A percentile compares a stretch with the other conserved stretches of the same genome.
Evolutionary conservation across 441 rosid genomes (phyloP).

Genomic region (Geranium incanum): DNA sequence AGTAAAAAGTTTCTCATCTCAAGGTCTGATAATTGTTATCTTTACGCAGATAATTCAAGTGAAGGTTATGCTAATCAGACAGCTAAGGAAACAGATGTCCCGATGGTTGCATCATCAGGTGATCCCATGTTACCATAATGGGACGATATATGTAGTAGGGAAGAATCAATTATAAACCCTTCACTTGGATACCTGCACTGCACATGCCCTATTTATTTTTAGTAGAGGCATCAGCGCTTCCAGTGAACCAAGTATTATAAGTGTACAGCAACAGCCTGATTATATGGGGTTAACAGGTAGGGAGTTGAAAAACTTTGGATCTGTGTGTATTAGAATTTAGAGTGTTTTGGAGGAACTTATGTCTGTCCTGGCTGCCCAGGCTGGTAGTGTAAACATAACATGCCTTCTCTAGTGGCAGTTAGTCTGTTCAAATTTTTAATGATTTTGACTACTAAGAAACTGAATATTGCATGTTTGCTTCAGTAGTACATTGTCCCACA

Average conservation of each 20-base stretch:
- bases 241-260: slow-evolving; percentile 16
- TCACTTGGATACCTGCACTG: slow-evolving; percentile 14
- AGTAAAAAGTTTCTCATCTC: slow-evolving; percentile 7
- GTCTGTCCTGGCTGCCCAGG: slow-evolving; percentile 99
- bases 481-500: neutral
- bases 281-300: slow-evolving; percentile 14
- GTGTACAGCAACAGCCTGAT: slow-evolving; percentile 31
- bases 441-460: slow-evolving; percentile 20
- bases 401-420: slow-evolving; percentile 99
- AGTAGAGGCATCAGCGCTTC: slow-evolving; percentile 9
- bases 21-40: neutral
- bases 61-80: slow-evolving; percentile 39
- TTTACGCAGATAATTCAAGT: slow-evolving; percentile 51
- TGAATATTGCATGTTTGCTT: slow-evolving; percentile 24
- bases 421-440: slow-evolving; percentile 44
- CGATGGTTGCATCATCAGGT: slow-evolving; percentile 58
- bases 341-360: slow-evolving; percentile 23
- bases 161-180: slow-evolving; percentile 20
- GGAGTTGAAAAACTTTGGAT: slow-evolving; percentile 25
- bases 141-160: slow-evolving; percentile 2
- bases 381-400: slow-evolving; percentile 50
- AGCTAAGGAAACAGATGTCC: slow-evolving; percentile 47
- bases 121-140: slow-evolving; percentile 56
- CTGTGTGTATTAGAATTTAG: slow-evolving; percentile 51
- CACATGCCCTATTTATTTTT: slow-evolving; percentile 19